Percentiles rank a stretch among this genome's conserved stretches.
Evolutionary conservation across 805 yeast species (phyloP).

Genomic region (Saturnispora dispora): DNA sequence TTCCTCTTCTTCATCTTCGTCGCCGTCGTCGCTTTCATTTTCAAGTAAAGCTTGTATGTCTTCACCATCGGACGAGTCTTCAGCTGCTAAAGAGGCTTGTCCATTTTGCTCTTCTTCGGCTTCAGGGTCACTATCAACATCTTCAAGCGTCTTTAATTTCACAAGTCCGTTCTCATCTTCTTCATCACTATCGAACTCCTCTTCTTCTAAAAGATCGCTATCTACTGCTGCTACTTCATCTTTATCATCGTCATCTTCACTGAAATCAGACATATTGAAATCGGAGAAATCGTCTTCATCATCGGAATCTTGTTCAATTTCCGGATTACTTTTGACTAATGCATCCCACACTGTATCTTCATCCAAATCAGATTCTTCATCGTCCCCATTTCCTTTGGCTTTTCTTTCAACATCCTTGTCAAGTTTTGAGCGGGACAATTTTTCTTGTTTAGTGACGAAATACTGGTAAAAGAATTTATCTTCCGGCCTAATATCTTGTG

Average conservation of each 20-base stretch:
- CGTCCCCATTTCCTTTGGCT: constrained; percentile 34
- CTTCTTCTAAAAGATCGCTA: constrained; percentile 23
- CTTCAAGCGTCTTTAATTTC: constrained; percentile 16
- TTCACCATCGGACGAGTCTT: constrained; percentile 23
- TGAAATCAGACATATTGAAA: constrained; percentile 31
- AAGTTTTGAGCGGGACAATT: constrained; percentile 26
- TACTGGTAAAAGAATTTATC: constrained; percentile 84
- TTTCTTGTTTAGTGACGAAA: constrained; percentile 55
- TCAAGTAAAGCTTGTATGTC: constrained; percentile 17
- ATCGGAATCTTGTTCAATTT: constrained; percentile 40
- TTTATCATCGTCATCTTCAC: constrained; percentile 27
- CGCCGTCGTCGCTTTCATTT: constrained; percentile 22
- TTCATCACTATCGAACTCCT: constrained; percentile 26
- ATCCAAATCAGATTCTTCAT: constrained; percentile 37
- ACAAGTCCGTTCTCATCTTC: constrained; percentile 24
- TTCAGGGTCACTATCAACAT: constrained; percentile 19
- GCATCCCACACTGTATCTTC: constrained; percentile 56
- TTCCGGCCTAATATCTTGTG: constrained; percentile 67
- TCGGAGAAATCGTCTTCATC: constrained; percentile 31
- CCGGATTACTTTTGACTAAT: constrained; percentile 47
- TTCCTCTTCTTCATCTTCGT: constrained; percentile 18
- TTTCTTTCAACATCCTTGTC: constrained; percentile 37
- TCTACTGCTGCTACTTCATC: constrained; percentile 25
- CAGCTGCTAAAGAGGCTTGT: constrained; percentile 15
- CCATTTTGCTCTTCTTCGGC: constrained; percentile 16